phyloP scores from a whole-genome alignment of 108 stramenopile genomes.

The Stephanodiscus minutulus region DNA sequence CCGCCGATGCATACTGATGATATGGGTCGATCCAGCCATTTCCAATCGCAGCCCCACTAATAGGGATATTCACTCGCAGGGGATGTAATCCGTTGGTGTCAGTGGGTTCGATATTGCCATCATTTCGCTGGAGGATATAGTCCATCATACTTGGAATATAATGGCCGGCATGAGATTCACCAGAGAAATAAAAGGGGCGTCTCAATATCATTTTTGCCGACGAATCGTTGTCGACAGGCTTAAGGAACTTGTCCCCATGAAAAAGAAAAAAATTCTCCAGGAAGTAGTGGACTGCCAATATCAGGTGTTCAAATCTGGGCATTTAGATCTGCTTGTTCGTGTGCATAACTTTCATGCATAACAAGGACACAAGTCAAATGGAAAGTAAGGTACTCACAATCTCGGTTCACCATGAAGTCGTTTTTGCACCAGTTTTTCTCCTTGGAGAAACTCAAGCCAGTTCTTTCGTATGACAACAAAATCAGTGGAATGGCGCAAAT shows the following conservation, averaged over 20 bases:
- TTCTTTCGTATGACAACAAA: constrained; percentile 53
- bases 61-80: constrained; percentile 51
- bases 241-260: constrained; percentile 72
- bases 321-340: neutral
- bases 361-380: neutral
- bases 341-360: neutral
- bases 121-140: constrained; percentile 81
- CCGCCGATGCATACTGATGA: constrained; percentile 90
- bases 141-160: constrained; percentile 96
- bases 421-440: constrained; percentile 74
- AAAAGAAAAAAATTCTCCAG: constrained; percentile 80
- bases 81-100: constrained; percentile 27
- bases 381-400: constrained; percentile 38
- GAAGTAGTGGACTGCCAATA: constrained; percentile 68
- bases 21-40: constrained; percentile 93
- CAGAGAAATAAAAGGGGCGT: constrained; percentile 87
- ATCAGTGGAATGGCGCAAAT: neutral
- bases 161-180: constrained; percentile 95
- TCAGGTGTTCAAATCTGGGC: neutral
- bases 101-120: constrained; percentile 32
- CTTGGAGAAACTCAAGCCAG: constrained; percentile 78
- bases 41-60: constrained; percentile 68
- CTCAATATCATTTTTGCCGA: constrained; percentile 23
- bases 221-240: constrained; percentile 11
- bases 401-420: constrained; percentile 83